Conservation (phyloP, 2,329 filamentous ascomycete genomes). For the Pseudocercospora fijiensis region DNA sequence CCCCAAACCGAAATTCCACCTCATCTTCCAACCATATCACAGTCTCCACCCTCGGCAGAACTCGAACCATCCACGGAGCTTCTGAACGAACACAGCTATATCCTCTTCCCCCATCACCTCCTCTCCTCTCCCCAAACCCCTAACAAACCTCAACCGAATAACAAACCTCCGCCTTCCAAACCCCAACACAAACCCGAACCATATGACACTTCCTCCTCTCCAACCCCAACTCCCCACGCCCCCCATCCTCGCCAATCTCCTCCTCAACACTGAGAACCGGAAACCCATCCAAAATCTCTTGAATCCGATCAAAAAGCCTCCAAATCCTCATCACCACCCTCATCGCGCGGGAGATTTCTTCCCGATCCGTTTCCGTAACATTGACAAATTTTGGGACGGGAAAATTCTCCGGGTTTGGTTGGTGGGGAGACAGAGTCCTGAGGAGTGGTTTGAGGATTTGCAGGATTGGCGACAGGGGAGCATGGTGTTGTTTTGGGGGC, state of each 20-base stretch:
- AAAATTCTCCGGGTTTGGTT: background rate
- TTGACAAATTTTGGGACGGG: background rate
- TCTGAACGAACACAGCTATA: too few species aligned
- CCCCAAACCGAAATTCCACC: too few species aligned
- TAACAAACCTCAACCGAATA: background rate
- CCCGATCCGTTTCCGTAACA: background rate
- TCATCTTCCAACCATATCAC: too few species aligned
- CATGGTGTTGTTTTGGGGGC: background rate
- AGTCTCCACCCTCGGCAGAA: too few species aligned
- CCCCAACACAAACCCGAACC: background rate
- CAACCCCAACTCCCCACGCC: background rate
- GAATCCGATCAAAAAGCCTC: background rate
- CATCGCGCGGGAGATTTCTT: background rate
- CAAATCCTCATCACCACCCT: background rate
- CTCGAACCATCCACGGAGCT: too few species aligned
- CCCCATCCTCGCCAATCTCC: background rate
- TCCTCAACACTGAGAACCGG: background rate
- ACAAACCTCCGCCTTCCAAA: background rate
- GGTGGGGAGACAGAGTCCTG: background rate
- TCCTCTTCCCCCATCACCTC: too few species aligned
- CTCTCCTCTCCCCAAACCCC: background rate
- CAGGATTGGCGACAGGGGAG: background rate
- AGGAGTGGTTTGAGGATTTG: background rate
- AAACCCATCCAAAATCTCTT: background rate
- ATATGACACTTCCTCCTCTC: background rate